These are phyloP conservation scores for Pistacia integerrima DNA, from an alignment of 345 rosid genomes.

Conservation along the genomic window DNA sequence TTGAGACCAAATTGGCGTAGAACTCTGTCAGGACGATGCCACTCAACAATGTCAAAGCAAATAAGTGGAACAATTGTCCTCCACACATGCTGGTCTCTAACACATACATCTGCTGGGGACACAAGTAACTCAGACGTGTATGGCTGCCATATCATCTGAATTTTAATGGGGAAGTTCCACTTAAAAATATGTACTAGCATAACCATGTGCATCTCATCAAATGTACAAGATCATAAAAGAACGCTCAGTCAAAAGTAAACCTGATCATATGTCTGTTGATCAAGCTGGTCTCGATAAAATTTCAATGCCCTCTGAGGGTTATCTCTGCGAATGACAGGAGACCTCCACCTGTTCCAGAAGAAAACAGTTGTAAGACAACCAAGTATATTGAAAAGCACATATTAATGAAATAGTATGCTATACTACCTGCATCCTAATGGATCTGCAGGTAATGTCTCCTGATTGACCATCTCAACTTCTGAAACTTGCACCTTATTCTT, in stretches of 20 bases:
- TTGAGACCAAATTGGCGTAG: conserved; percentile 11
- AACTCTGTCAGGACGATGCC: conserved; percentile 21
- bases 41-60: conserved; percentile 16
- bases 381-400: too few relatives aligned
- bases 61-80: conserved; percentile 13
- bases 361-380: background rate
- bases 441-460: background rate
- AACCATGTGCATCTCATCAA: background rate
- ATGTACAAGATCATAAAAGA: background rate
- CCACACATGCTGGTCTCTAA: conserved; percentile 3
- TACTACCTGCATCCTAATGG: background rate
- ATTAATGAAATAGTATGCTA: background rate
- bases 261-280: background rate
- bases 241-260: background rate
- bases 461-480: background rate
- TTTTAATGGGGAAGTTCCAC: background rate
- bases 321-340: background rate
- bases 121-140: background rate
- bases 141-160: conserved; percentile 8
- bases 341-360: background rate
- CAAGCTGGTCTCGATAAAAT: background rate
- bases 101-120: background rate
- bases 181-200: background rate
- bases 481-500: background rate
- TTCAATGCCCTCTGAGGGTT: background rate